Evolutionary conservation across 73 alveolate genomes (phyloP).

Genomic region (Symbiodinium pilosum): DNA sequence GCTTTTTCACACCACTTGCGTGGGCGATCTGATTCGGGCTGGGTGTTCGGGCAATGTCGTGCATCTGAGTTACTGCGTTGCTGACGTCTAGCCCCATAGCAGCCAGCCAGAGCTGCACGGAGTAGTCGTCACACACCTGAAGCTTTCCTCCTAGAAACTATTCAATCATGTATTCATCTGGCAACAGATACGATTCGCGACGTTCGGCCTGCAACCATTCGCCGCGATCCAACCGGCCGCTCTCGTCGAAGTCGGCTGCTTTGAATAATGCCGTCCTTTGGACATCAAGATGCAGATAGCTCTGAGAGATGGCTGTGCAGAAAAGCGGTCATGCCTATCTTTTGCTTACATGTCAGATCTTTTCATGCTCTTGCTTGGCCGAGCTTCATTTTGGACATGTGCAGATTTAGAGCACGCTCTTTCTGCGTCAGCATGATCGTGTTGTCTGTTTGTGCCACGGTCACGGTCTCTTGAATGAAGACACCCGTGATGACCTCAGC

Average conservation of each 20-base stretch:
- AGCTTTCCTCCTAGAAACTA: too few species aligned
- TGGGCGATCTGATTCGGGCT: too few species aligned
- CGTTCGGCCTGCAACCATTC: constrained; percentile 74
- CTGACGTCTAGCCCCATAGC: constrained; percentile 90
- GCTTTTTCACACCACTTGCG: too few species aligned
- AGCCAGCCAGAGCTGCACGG: constrained; percentile 79
- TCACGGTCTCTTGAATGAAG: constrained; percentile 70
- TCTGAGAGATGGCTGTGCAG: too few species aligned
- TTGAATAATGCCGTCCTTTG: constrained; percentile 79
- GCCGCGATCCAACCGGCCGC: constrained; percentile 77
- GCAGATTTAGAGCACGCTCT: constrained; percentile 52
- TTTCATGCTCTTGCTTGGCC: background rate
- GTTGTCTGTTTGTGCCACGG: constrained; percentile 94
- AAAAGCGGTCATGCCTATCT: too few species aligned
- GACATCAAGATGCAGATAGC: too few species aligned
- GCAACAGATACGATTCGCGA: too few species aligned
- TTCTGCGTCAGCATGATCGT: constrained; percentile 78
- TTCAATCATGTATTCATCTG: too few species aligned
- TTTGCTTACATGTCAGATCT: too few species aligned
- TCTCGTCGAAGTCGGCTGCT: constrained; percentile 65
- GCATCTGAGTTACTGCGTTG: constrained; percentile 48
- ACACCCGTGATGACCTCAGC: constrained; percentile 81
- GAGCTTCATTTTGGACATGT: constrained; percentile 65
- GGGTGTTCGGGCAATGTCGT: background rate
- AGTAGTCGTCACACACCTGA: constrained; percentile 83